Conservation (phyloP, 306 rosid species). For the Rosa chinensis region DNA sequence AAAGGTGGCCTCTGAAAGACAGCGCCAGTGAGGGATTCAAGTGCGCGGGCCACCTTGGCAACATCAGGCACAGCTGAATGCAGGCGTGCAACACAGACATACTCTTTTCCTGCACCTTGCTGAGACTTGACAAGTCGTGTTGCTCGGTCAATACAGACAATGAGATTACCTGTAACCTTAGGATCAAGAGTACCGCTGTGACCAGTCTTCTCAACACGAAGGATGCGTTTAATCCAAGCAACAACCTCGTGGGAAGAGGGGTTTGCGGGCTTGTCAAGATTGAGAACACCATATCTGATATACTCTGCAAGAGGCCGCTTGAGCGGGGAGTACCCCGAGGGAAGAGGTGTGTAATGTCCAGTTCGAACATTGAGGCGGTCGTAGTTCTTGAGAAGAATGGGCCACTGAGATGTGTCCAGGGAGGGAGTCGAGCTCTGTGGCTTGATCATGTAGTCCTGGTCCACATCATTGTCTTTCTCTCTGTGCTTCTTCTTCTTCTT, state of each 20-base stretch:
- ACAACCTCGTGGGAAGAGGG: constrained; percentile 94
- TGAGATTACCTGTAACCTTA: constrained; percentile 79
- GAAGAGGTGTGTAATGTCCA: constrained; percentile 85
- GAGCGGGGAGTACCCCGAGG: constrained; percentile 69
- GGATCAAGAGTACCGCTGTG: constrained; percentile 88
- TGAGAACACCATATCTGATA: constrained; percentile 66
- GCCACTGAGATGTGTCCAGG: constrained; percentile 78
- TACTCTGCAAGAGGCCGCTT: constrained; percentile 73
- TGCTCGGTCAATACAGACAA: constrained; percentile 80
- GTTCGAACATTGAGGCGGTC: constrained; percentile 85
- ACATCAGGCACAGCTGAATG: constrained; percentile 73
- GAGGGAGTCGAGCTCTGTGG: constrained; percentile 68
- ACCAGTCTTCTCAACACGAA: constrained; percentile 77
- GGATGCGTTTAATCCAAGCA: constrained; percentile 80
- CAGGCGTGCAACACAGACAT: constrained; percentile 70
- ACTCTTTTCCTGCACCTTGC: constrained; percentile 89
- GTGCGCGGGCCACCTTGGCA: constrained; percentile 67
- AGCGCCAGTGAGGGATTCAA: constrained; percentile 79
- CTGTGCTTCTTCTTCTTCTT: constrained; percentile 52
- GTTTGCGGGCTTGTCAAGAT: constrained; percentile 82
- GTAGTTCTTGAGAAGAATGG: constrained; percentile 77
- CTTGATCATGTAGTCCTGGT: constrained; percentile 57
- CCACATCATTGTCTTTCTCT: constrained; percentile 19
- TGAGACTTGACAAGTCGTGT: constrained; percentile 78
- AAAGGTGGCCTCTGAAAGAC: constrained; percentile 82